Conservation (phyloP, 73 alveolate genomes). For the Paramecium octaurelia region DNA sequence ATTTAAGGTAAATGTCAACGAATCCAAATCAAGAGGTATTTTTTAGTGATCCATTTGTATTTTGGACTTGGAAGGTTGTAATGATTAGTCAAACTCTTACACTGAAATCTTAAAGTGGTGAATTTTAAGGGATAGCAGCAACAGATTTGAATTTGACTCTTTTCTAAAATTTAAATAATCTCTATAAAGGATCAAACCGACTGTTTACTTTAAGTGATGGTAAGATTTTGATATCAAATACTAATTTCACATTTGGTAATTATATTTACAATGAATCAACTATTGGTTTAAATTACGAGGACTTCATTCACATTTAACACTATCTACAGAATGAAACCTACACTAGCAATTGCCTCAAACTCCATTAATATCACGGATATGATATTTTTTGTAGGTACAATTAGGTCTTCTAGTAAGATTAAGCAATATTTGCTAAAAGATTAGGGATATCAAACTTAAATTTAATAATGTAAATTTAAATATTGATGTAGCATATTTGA, state of each 20-base stretch:
- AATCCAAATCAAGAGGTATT: background rate
- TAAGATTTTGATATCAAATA: background rate
- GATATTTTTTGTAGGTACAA: background rate
- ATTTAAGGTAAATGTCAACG: background rate
- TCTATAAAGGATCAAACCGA: background rate
- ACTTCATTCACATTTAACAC: background rate
- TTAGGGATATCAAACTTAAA: background rate
- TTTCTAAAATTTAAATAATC: background rate
- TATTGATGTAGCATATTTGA: background rate
- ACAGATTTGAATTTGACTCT: background rate
- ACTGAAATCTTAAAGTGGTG: background rate
- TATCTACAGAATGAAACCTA: background rate
- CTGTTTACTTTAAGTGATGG: background rate
- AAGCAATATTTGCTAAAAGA: background rate
- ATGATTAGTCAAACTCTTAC: background rate
- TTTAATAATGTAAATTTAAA: background rate
- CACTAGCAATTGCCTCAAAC: background rate
- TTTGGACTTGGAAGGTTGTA: background rate
- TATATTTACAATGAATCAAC: background rate
- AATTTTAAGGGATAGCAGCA: background rate
- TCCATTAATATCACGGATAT: background rate
- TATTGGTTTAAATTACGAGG: background rate
- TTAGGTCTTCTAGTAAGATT: background rate
- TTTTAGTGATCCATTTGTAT: background rate
- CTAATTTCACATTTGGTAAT: background rate